Evolutionary conservation across 1,139 yeast genomes (phyloP), one percentile per base, ranked within the genome.

Genomic region (Pichia sp.): DNA sequence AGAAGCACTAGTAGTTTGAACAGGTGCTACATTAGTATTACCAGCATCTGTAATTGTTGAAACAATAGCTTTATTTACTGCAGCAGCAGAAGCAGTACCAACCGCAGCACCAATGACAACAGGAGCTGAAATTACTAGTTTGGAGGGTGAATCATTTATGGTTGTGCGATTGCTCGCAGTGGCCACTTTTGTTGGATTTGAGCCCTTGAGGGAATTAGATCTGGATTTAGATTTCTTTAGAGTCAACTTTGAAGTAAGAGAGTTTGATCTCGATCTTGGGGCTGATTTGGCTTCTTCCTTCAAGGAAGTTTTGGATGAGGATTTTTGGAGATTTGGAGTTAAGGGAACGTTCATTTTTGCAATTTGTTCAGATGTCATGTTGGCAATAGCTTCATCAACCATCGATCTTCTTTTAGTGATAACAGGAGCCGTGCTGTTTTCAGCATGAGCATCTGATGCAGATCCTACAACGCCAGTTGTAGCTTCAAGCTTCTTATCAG

Each of bases 341-440:
- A 58, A 35, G 2, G 63, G 63, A 22, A 49, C 50, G 46, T 59
- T 58, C 59, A 59, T 56, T 35, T 51, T 57, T 29, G 46, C 48
- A 24, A 56, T 36, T 39, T 60, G 57, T 30, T 57, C 60, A 1
- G 61, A 59, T 20, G 56, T 43, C 50, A 59, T 40, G 30, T 50
- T 41, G 29, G 58, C 53, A 46, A 58, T 36, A 9, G 57, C 61
- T 40, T 58, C 62, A 42, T 58, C 64, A 45, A 59, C 62, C 63
- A 60, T 58, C 7, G 63, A 59, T 35, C 45, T 47, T 50, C 59
- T 58, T 47, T 58, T 54, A n/a, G 35, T 26, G 4, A 40, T 30
- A 12, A 46, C 49, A 30, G 48, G 45, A 16, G 16, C 16, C 16
- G 16, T 16, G 16, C 16, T 16, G 16, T 16, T 16, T 16, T 16